These are phyloP conservation scores for Rhodotorula glutinis DNA, from an alignment of 1,284 basidiomycete species.

Conservation along the genomic window DNA sequence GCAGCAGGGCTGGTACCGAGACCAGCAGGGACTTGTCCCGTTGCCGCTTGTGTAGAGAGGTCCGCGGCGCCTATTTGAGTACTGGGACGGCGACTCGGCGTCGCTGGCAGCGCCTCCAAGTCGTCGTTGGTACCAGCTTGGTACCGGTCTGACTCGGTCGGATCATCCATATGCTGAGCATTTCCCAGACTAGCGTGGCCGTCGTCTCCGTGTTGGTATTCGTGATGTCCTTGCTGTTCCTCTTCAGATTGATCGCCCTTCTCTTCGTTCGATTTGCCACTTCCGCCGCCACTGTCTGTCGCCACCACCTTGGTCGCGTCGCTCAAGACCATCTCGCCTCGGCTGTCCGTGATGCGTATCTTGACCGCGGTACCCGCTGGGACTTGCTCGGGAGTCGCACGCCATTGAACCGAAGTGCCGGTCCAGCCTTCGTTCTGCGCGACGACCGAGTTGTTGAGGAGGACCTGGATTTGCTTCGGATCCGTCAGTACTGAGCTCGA, in stretches of 20 bases:
- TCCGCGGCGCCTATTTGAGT: too few relatives aligned
- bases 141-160: not conserved
- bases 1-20: too few relatives aligned
- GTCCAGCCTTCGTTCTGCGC: constrained; percentile 13
- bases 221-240: not conserved
- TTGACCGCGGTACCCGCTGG: constrained; percentile 8
- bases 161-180: not conserved
- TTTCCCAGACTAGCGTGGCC: not conserved
- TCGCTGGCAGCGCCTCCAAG: too few relatives aligned
- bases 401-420: constrained; percentile 12
- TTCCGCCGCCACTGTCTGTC: not conserved
- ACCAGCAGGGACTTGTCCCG: too few relatives aligned
- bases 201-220: too few relatives aligned
- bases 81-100: too few relatives aligned
- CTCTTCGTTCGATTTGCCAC: not conserved
- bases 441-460: constrained; percentile 14
- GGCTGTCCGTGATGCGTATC: constrained; percentile 11
- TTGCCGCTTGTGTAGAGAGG: too few relatives aligned
- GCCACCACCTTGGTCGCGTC: constrained; percentile 2
- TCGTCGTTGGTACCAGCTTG: too few relatives aligned
- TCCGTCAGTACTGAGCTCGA: not conserved
- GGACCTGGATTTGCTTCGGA: too few relatives aligned
- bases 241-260: not conserved
- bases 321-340: constrained; percentile 3
- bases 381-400: not conserved